Conservation (phyloP, 306 rosid species). For the Lupinus albus region DNA sequence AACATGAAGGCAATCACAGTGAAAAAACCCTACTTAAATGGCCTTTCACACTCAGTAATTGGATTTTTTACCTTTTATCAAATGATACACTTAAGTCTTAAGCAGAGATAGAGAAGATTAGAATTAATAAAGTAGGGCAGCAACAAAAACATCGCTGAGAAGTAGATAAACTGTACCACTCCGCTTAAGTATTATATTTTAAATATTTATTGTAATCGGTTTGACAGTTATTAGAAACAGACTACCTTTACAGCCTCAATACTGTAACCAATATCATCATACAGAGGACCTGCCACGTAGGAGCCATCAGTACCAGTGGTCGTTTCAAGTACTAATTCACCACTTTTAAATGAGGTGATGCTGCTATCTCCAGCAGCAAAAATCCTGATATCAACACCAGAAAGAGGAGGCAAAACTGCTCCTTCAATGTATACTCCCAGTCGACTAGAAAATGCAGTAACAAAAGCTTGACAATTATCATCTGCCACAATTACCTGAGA, state of each 20-base stretch:
- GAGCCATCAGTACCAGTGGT: slow-evolving; percentile 73
- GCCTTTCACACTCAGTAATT: slow-evolving; percentile 18
- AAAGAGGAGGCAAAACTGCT: slow-evolving; percentile 82
- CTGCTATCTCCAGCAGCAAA: slow-evolving; percentile 77
- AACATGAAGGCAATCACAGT: slow-evolving; percentile 35
- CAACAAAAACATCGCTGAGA: not conserved
- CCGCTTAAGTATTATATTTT: slow-evolving; percentile 23
- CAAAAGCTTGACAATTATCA: slow-evolving; percentile 79
- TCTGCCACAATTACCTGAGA: slow-evolving; percentile 65
- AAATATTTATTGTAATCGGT: slow-evolving; percentile 10
- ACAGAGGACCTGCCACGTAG: slow-evolving; percentile 84
- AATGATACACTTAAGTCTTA: not conserved
- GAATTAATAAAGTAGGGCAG: slow-evolving; percentile 16
- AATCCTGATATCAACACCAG: slow-evolving; percentile 74
- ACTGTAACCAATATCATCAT: slow-evolving; percentile 74
- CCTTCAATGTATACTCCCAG: slow-evolving; percentile 81
- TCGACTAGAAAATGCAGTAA: slow-evolving; percentile 76
- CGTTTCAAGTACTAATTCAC: slow-evolving; percentile 77
- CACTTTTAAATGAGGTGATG: slow-evolving; percentile 64
- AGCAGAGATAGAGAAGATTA: slow-evolving; percentile 6
- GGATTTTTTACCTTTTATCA: slow-evolving; percentile 12
- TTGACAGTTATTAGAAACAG: slow-evolving; percentile 18
- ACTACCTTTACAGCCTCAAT: slow-evolving; percentile 85
- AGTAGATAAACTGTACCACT: slow-evolving; percentile 35
- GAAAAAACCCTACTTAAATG: not conserved